These are phyloP conservation scores for Ambrosiella beaveri DNA, from an alignment of 2,329 filamentous ascomycete genomes.

Conservation along the genomic window DNA sequence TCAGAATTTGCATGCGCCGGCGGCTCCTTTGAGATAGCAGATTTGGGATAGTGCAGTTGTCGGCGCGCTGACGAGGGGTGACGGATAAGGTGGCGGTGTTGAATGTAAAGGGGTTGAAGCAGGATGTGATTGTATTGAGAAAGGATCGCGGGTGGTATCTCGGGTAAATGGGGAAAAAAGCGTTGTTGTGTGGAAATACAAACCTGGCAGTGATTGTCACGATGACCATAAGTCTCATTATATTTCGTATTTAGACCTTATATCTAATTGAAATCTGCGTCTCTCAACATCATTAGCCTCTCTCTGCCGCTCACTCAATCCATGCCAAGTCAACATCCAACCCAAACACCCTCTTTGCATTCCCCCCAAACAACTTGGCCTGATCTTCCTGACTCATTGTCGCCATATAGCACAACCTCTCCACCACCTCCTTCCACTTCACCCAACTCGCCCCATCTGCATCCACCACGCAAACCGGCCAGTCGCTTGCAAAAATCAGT, in stretches of 20 bases:
- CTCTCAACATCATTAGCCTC: neutral
- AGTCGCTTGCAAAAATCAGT: conserved; percentile 85
- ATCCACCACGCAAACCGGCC: conserved; percentile 64
- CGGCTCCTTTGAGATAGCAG: conserved; percentile 10
- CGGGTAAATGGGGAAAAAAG: neutral
- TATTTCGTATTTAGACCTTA: too few species aligned
- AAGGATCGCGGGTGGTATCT: neutral
- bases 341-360: conserved; percentile 52
- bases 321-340: conserved; percentile 11
- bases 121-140: conserved; percentile 9
- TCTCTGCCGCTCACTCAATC: neutral
- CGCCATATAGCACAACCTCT: conserved; percentile 46
- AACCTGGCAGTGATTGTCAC: neutral
- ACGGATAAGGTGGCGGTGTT: conserved; percentile 6
- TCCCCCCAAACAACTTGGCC: conserved; percentile 53
- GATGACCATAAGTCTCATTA: too few species aligned
- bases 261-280: too few species aligned
- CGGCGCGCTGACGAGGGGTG: conserved; percentile 1
- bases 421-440: conserved; percentile 58
- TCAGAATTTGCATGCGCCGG: neutral
- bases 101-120: conserved; percentile 3
- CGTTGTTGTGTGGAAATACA: neutral
- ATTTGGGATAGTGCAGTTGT: conserved; percentile 9
- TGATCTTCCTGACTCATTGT: conserved; percentile 42
- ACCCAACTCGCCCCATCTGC: conserved; percentile 45